These are phyloP conservation scores for Annona cherimola DNA, from an alignment of 164 flowering plant genomes.

Conservation along the genomic window DNA sequence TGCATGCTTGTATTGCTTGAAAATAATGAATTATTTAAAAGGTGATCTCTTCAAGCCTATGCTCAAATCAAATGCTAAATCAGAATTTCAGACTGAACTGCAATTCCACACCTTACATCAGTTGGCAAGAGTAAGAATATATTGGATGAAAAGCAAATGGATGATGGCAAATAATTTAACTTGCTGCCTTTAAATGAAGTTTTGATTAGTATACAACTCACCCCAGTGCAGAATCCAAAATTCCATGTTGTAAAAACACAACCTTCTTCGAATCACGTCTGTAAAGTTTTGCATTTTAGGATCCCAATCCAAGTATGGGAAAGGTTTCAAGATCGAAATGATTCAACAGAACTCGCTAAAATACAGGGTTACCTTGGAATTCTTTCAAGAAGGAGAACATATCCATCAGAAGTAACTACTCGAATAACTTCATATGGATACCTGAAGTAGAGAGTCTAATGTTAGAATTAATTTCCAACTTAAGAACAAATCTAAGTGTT, in stretches of 20 bases:
- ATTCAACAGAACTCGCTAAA: not conserved
- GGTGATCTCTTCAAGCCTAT: too few relatives aligned
- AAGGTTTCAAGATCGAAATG: not conserved
- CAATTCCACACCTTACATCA: too few relatives aligned
- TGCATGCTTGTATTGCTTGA: too few relatives aligned
- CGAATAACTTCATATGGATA: constrained; percentile 96
- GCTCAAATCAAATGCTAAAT: too few relatives aligned
- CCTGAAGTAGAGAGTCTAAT: constrained; percentile 30
- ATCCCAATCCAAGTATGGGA: constrained; percentile 11
- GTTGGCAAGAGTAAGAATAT: too few relatives aligned
- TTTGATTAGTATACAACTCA: constrained; percentile 28
- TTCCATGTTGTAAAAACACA: constrained; percentile 88
- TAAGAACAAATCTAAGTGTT: not conserved
- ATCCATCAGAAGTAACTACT: constrained; percentile 91
- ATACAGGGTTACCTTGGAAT: constrained; percentile 61
- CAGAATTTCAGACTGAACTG: too few relatives aligned
- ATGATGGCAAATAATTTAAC: not conserved
- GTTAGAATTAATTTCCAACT: not conserved
- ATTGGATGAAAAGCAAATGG: not conserved
- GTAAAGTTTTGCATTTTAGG: constrained; percentile 7
- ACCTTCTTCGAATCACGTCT: constrained; percentile 88
- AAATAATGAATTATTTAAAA: too few relatives aligned
- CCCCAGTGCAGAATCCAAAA: constrained; percentile 98
- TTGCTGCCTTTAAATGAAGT: not conserved
- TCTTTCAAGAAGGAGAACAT: constrained; percentile 90